These are phyloP conservation scores for Ascocoryne sarcoides DNA, from an alignment of 2,329 filamentous ascomycete species.

Conservation along the genomic window DNA sequence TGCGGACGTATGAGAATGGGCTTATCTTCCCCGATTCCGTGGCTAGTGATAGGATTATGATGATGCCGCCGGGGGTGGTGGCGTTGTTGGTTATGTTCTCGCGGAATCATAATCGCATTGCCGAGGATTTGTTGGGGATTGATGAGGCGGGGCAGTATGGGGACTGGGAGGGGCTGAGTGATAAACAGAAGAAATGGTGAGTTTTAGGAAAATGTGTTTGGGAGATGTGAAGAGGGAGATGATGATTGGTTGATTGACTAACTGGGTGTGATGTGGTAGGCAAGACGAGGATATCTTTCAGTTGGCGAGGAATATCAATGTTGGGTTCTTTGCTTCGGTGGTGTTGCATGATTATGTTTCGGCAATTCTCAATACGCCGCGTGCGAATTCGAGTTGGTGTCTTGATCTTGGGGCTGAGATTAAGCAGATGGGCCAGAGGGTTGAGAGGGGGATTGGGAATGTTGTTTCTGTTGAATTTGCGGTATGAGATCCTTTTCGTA, in stretches of 20 bases:
- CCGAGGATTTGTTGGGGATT: slow-evolving; percentile 31
- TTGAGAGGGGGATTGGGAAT: slow-evolving; percentile 36
- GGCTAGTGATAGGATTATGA: slow-evolving; percentile 37
- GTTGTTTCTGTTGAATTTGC: slow-evolving; percentile 38
- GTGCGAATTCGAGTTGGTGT: slow-evolving; percentile 37
- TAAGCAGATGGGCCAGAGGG: slow-evolving; percentile 31
- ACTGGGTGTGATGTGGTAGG: slow-evolving; percentile 21
- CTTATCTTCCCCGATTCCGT: slow-evolving; percentile 35
- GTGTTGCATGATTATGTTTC: slow-evolving; percentile 37
- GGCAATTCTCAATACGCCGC: slow-evolving; percentile 36
- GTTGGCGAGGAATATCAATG: slow-evolving; percentile 37
- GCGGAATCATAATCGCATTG: slow-evolving; percentile 37
- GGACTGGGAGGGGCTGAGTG: slow-evolving; percentile 31
- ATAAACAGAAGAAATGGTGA: slow-evolving; percentile 32
- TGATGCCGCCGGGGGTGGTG: slow-evolving; percentile 39
- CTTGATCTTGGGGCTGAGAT: slow-evolving; percentile 38
- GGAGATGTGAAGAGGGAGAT: too few relatives aligned
- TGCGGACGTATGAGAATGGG: slow-evolving; percentile 36
- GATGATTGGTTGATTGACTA: too few relatives aligned
- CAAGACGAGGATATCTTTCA: slow-evolving; percentile 42
- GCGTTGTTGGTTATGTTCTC: slow-evolving; percentile 36
- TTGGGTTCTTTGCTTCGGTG: slow-evolving; percentile 37
- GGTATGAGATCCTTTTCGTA: too few relatives aligned
- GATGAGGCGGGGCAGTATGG: slow-evolving; percentile 37
- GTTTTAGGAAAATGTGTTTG: slow-evolving; percentile 5